These are phyloP conservation scores for Colletotrichum karsti DNA, from an alignment of 2,329 filamentous ascomycete species.

Conservation along the genomic window DNA sequence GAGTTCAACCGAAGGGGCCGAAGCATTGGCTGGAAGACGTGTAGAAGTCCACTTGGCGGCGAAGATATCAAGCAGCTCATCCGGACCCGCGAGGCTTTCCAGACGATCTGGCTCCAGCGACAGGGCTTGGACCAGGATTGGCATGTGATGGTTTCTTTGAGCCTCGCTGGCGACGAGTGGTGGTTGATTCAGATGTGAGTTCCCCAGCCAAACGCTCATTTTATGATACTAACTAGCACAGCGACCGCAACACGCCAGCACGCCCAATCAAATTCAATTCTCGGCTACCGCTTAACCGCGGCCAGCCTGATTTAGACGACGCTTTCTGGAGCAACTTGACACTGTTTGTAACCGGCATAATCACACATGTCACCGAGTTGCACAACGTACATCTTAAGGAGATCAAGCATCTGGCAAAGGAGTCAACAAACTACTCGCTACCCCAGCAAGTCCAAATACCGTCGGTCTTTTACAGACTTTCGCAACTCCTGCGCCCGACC, in stretches of 20 bases:
- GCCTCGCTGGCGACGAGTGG: conserved; percentile 80
- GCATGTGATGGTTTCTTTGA: conserved; percentile 76
- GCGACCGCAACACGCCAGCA: conserved; percentile 36
- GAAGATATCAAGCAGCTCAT: conserved; percentile 68
- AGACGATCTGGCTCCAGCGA: conserved; percentile 74
- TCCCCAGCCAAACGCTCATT: neutral
- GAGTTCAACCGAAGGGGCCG: conserved; percentile 68
- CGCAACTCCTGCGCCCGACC: conserved; percentile 44
- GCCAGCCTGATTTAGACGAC: conserved; percentile 53
- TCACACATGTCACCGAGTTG: conserved; percentile 59
- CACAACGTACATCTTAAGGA: conserved; percentile 54
- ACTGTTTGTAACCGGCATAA: conserved; percentile 58
- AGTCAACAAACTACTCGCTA: conserved; percentile 46
- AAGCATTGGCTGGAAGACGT: conserved; percentile 70
- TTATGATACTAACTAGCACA: conserved; percentile 23
- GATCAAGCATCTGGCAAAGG: conserved; percentile 48
- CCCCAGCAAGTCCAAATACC: conserved; percentile 56
- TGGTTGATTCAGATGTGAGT: conserved; percentile 75
- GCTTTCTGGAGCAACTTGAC: conserved; percentile 62
- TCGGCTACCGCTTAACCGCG: conserved; percentile 52
- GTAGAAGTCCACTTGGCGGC: conserved; percentile 55
- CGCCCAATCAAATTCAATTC: conserved; percentile 32
- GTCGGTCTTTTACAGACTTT: conserved; percentile 56
- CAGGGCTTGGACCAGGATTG: conserved; percentile 77
- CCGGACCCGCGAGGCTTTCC: conserved; percentile 70